Conservation (phyloP, 2,329 filamentous ascomycete species). For the Chaetomium sp. region DNA sequence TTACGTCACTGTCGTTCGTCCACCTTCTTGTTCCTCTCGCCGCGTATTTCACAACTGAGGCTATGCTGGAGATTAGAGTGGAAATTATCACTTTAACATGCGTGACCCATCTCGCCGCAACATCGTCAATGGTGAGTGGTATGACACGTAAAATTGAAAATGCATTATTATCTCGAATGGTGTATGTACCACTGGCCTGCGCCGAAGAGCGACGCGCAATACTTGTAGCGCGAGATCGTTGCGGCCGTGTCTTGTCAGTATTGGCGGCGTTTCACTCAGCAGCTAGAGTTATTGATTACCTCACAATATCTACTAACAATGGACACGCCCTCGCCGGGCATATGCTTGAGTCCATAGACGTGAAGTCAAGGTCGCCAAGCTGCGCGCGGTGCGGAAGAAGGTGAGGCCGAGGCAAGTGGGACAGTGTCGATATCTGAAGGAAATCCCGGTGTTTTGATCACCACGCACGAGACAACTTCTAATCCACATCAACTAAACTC, state of each 20-base stretch:
- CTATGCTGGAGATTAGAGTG: no score
- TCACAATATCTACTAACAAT: not conserved
- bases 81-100: not conserved
- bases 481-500: not conserved
- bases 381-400: constrained; percentile 25
- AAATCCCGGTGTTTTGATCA: not conserved
- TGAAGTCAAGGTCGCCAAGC: not conserved
- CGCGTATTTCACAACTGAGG: no score
- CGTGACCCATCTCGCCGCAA: not conserved
- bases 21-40: no score
- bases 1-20: no score
- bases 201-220: not conserved
- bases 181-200: not conserved
- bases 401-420: constrained; percentile 19
- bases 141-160: not conserved
- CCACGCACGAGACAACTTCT: not conserved
- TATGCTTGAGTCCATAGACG: not conserved
- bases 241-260: no score
- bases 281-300: not conserved
- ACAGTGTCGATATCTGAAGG: not conserved
- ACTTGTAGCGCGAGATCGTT: not conserved
- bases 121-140: not conserved
- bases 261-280: not conserved
- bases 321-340: not conserved
- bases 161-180: no score